phyloP scores from a whole-genome alignment of 2,329 filamentous ascomycete genomes.

The Colletotrichum tofieldiae region DNA sequence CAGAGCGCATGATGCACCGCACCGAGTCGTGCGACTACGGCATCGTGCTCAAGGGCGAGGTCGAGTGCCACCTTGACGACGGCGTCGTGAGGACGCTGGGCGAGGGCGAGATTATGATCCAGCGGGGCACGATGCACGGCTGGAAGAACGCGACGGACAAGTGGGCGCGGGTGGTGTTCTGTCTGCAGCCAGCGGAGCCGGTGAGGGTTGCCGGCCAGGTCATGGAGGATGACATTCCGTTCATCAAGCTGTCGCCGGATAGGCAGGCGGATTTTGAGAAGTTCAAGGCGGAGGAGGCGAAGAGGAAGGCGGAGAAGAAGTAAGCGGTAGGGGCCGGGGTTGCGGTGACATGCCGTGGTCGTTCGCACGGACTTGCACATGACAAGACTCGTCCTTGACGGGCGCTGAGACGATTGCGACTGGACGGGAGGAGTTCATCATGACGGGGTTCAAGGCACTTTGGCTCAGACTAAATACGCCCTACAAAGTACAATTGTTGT shows the following conservation, averaged over 20 bases:
- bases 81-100: slow-evolving; percentile 57
- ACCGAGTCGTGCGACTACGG: slow-evolving; percentile 64
- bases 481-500: too few relatives aligned
- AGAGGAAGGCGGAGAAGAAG: slow-evolving; percentile 22
- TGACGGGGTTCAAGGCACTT: neutral
- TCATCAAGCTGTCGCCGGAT: slow-evolving; percentile 33
- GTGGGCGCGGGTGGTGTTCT: slow-evolving; percentile 43
- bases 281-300: slow-evolving; percentile 32
- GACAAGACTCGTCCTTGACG: neutral
- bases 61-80: slow-evolving; percentile 62
- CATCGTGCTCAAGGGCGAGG: slow-evolving; percentile 61
- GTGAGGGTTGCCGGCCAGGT: slow-evolving; percentile 35
- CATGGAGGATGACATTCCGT: slow-evolving; percentile 39
- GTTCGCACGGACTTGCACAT: neutral
- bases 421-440: neutral
- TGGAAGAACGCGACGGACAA: slow-evolving; percentile 43
- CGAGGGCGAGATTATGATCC: slow-evolving; percentile 62
- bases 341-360: too few relatives aligned
- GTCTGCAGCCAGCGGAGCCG: slow-evolving; percentile 57
- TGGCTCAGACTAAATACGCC: too few relatives aligned
- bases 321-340: neutral
- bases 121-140: slow-evolving; percentile 61
- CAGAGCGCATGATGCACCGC: slow-evolving; percentile 57
- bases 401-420: neutral
- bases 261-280: slow-evolving; percentile 40